phyloP scores from a whole-genome alignment of 192 early-diverging fungal species.

The Radiomyces spectabilis region DNA sequence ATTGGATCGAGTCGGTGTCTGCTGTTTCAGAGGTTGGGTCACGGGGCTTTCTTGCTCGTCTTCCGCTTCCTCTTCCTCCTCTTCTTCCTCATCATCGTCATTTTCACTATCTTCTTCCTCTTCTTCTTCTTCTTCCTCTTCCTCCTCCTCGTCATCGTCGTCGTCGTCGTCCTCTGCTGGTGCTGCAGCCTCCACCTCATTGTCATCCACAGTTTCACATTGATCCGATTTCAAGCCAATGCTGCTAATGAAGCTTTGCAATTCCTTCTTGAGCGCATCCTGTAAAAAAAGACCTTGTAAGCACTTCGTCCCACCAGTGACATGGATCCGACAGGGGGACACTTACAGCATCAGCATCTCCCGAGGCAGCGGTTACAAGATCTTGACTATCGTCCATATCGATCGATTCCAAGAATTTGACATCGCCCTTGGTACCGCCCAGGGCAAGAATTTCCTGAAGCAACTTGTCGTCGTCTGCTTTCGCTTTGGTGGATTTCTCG shows the following conservation, averaged over 20 bases:
- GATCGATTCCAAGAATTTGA: slow-evolving; percentile 23
- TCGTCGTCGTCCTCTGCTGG: slow-evolving; percentile 17
- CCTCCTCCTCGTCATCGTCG: slow-evolving; percentile 7
- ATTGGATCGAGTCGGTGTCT: neutral
- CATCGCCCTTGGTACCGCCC: slow-evolving; percentile 29
- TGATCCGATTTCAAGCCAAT: slow-evolving; percentile 15
- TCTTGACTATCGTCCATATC: slow-evolving; percentile 20
- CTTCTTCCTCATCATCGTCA: slow-evolving; percentile 7
- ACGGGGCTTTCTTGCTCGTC: neutral
- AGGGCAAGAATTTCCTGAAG: slow-evolving; percentile 20
- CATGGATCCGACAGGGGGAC: too few relatives aligned
- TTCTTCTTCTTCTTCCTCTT: slow-evolving; percentile 11
- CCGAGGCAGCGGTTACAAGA: slow-evolving; percentile 2
- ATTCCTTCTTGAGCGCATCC: slow-evolving; percentile 17
- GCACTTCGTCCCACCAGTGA: too few relatives aligned
- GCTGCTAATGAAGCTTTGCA: slow-evolving; percentile 22
- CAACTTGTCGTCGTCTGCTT: slow-evolving; percentile 6
- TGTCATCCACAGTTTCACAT: slow-evolving; percentile 2
- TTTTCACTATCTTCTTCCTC: slow-evolving; percentile 12
- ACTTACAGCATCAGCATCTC: slow-evolving; percentile 1
- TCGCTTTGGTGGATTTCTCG: too few relatives aligned
- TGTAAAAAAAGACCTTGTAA: neutral
- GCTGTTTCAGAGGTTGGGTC: too few relatives aligned
- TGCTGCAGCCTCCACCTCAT: neutral
- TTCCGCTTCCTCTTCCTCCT: slow-evolving; percentile 8